Conservation (phyloP, 192 early-diverging fungal genomes). For the Fimicolochytrium jonesii region DNA sequence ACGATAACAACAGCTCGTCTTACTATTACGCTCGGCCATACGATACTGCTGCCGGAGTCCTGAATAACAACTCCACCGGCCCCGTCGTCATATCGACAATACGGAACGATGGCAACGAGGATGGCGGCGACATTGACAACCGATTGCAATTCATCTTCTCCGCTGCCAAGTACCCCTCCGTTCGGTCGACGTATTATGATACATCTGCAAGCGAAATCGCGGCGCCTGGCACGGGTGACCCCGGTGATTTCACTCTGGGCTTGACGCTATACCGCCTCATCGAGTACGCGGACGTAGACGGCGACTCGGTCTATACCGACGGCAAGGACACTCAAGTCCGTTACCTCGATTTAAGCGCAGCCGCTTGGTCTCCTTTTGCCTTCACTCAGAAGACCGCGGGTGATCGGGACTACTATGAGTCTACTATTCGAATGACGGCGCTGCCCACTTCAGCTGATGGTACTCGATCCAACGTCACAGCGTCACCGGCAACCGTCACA, state of each 20-base stretch:
- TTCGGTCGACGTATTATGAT: constrained; percentile 4
- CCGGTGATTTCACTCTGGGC: constrained; percentile 5
- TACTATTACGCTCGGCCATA: constrained; percentile 3
- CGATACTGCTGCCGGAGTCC: background rate
- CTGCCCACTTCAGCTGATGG: background rate
- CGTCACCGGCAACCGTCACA: background rate
- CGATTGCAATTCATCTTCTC: constrained; percentile 12
- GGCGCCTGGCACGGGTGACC: background rate
- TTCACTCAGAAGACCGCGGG: background rate
- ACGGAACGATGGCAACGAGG: background rate
- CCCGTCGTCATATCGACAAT: background rate
- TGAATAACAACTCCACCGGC: background rate
- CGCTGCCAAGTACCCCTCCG: background rate
- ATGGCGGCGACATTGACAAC: too few relatives aligned
- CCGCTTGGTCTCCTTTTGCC: background rate
- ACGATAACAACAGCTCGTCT: background rate
- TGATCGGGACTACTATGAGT: background rate
- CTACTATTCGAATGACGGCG: background rate
- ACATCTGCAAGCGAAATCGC: background rate
- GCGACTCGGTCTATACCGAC: background rate
- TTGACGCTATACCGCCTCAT: constrained; percentile 1
- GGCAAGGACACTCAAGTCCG: background rate
- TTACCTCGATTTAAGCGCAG: background rate
- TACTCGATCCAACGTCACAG: background rate
- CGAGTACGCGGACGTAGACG: constrained; percentile 8